Base-by-base conservation (phyloP, 2,329 filamentous ascomycete genomes). In the Corniculantispora saksenae region DNA sequence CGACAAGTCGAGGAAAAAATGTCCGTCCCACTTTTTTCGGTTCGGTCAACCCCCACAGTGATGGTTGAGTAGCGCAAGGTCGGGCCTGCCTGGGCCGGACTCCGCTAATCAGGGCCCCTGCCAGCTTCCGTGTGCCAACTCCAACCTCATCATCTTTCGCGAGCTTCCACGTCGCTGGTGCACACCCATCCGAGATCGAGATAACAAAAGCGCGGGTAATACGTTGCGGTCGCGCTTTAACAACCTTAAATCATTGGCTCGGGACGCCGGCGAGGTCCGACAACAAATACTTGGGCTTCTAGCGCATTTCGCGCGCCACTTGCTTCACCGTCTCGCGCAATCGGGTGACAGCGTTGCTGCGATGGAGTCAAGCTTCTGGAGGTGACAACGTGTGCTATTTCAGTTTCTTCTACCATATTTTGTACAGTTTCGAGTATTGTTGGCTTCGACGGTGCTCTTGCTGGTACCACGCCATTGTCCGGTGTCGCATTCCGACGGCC, bases 1-100 rank as follows among this genome's bases (percentile, higher is more conserved):
- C 65, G 67, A 67, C 55, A 68, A 57, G 62, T 48, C 21, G 15
- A 25, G 45, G 57, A 66, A 67, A 63, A 62, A 67, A 67, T 54
- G 19, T 51, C 54, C 43, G 60, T 13, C 51, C 65, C 57, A 55
- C 23, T 43, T 40, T 61, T 61, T 48, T 45, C 9, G n/a, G 35
- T 38, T 47, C 47, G 23, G 45, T n/a, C 12, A 51, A 43, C 45
- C 62, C 60, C 60, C 38, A 15, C 47, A 48, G 25, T 38, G 48
- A 54, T 27, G 23, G 43, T 45, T 53, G n/a, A 32, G 32, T 45
- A 43, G 32, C 12, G 53, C 43, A 45, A 35, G 17, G n/a, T 59
- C 19, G 61, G 21, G 47, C 23, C 23, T 48, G 45, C 47, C 35
- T 50, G 45, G 21, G 29, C 61, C 53, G 50, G 50, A 40, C 43